These are phyloP conservation scores for Lasiodiplodia sp. DNA, from an alignment of 2,329 filamentous ascomycete species.

Conservation along the genomic window DNA sequence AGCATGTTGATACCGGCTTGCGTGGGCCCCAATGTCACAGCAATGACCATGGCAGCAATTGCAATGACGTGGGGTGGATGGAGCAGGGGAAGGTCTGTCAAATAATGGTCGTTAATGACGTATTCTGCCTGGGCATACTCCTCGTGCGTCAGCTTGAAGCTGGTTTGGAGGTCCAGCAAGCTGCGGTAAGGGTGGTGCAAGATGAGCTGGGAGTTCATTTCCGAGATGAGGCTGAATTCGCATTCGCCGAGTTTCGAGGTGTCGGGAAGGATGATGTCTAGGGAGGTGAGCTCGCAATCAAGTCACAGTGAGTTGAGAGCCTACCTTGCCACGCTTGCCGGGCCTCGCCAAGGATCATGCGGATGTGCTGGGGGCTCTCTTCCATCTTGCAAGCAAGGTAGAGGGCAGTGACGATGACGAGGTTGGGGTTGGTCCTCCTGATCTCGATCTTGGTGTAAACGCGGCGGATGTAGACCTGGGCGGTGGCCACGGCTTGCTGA, in stretches of 20 bases:
- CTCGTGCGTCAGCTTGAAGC: slow-evolving; percentile 76
- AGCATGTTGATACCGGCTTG: slow-evolving; percentile 57
- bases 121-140: slow-evolving; percentile 80
- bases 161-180: slow-evolving; percentile 72
- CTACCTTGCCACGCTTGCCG: slow-evolving; percentile 72
- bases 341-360: slow-evolving; percentile 86
- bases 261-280: slow-evolving; percentile 74
- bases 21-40: slow-evolving; percentile 79
- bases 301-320: neutral
- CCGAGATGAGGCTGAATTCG: slow-evolving; percentile 90
- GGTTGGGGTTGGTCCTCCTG: slow-evolving; percentile 89
- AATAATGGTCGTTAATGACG: slow-evolving; percentile 90
- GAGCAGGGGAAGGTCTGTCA: slow-evolving; percentile 87
- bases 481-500: slow-evolving; percentile 92
- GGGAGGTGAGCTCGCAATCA: slow-evolving; percentile 30
- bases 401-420: slow-evolving; percentile 89
- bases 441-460: slow-evolving; percentile 94
- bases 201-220: slow-evolving; percentile 89
- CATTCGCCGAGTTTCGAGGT: slow-evolving; percentile 88
- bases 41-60: slow-evolving; percentile 83
- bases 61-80: slow-evolving; percentile 87
- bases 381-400: slow-evolving; percentile 99
- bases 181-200: slow-evolving; percentile 90
- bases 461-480: slow-evolving; percentile 91
- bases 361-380: slow-evolving; percentile 94